Base-by-base conservation (phyloP, 805 yeast species). In the Nakazawaea anatomiae region DNA sequence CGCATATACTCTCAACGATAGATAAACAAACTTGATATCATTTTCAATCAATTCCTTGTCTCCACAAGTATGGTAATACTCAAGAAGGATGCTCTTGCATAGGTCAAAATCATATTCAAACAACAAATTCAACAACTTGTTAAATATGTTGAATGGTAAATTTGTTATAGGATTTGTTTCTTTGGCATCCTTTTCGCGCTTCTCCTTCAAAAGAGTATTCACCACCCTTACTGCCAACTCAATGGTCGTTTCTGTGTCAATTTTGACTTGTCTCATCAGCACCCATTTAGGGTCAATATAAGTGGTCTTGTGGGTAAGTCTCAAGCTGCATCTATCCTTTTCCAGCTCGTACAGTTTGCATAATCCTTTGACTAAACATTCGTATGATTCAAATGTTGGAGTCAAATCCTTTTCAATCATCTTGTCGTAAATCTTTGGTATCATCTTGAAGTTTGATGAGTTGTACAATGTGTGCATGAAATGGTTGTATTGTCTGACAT, bases 391-490 rank as follows among this genome's bases (percentile, higher is more conserved):
- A 0, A 70, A 55, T 3, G 70, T 52, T 6, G 66, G 56, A 5
- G 51, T 47, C 6, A 69, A 53, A 12, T 63, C 60, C 6, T 47
- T 50, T 4, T 57, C 55, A 4, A 63, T 69, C 75, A 72, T 70
- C 28, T 62, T 61, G 43, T 66, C 62, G 52, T 70, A 71, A 5
- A 68, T 45, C 48, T 71, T 74, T 4, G 50, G 31, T 66, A 51
- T 14, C 32, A 32, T 2, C 10, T 34, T 14, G 47, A 39, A 42
- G 49, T 51, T 38, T 3, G 55, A 5, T 56, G 56, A 31, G 57
- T 55, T 6, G 53, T 58, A 12, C 53, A 51, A 47, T 61, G 43
- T 30, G 64, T 31, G 2, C 53, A 57, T 1, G 66, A 61, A 12
- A 59, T 47, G 2, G 64, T 57, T 42, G 56, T 60, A 11, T 60